Base-by-base conservation (phyloP, 495 filamentous ascomycete species). In the Aspergillus haitiensis region DNA sequence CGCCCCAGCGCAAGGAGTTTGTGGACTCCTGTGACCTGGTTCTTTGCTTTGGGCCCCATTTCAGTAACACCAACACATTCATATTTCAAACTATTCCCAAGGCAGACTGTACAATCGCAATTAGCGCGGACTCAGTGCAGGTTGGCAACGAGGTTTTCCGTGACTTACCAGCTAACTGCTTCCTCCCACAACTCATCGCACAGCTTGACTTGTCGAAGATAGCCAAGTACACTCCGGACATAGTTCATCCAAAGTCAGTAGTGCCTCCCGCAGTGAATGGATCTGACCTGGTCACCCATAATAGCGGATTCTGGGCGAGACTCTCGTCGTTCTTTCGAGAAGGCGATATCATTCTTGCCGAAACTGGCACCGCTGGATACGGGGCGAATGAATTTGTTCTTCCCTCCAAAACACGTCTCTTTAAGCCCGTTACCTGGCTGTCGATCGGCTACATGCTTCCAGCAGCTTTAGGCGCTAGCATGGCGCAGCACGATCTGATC, bases 381-480 rank as follows among this genome's bases (percentile, higher is more conserved):
- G 74, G 74, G 2, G 60, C 61, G 9, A 61, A 65, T 2, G 52
- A 66, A 12, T 61, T 72, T 31, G 40, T 48, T 1, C 56, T 75
- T 0, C 72, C 72, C 1, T 36, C 33, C 11, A 44, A 67, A 49
- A 60, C 68, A 11, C 62, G 57, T 9, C 37, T 78, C 15, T 67
- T 79, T 35, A 70, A 62, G n/a, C 68, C 69, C 0, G 56, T 53
- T 5, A 67, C 71, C 12, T 78, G 74, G 72, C 56, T 72, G 1
- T 76, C 73, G 0, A 75, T 78, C 42, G 79, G 78, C 1, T 74
- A 74, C 44, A 78, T 75, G 72, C 63, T 81, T 3, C 70, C 68
- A 3, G 76, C 76, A 1, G 60, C 69, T 1, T 72, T 74, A 34
- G 77, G 81, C 7, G 75, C 74, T 0, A 68, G 73, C 2, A 60